Evolutionary conservation across 2,329 filamentous ascomycete genomes (phyloP).

Genomic region (Sporothrix pallida): DNA sequence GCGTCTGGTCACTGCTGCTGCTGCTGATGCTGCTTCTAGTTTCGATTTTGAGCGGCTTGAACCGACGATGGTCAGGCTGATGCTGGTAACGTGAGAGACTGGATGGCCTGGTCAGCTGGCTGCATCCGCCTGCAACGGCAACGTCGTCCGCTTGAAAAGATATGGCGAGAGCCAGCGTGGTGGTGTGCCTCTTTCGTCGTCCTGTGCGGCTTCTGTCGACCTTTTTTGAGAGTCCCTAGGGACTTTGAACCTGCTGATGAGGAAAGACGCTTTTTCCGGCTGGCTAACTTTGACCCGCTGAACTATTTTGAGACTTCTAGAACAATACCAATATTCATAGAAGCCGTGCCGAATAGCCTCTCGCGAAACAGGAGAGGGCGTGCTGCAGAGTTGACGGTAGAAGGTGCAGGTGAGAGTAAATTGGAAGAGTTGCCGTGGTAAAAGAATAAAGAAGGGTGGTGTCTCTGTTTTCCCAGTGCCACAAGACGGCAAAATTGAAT

Average conservation of each 20-base stretch:
- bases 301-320: conserved; percentile 16
- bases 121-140: conserved; percentile 32
- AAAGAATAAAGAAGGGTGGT: not conserved
- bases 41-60: conserved; percentile 9
- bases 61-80: not conserved
- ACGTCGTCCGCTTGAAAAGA: conserved; percentile 32
- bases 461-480: not conserved
- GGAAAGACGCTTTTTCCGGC: not conserved
- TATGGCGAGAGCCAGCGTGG: conserved; percentile 37
- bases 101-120: conserved; percentile 17
- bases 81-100: conserved; percentile 21
- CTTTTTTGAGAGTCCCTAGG: not conserved
- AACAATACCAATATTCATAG: conserved; percentile 8
- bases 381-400: not conserved
- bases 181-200: conserved; percentile 18
- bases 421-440: not conserved
- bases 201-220: not conserved
- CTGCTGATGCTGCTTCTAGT: conserved; percentile 14
- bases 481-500: conserved; percentile 22
- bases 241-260: conserved; percentile 1
- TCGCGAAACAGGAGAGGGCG: not conserved
- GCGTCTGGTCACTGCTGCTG: conserved; percentile 7
- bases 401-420: not conserved
- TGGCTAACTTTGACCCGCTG: not conserved
- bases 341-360: not conserved